Base-by-base conservation (phyloP, 2,329 filamentous ascomycete genomes). In the Lojkania enalia region DNA sequence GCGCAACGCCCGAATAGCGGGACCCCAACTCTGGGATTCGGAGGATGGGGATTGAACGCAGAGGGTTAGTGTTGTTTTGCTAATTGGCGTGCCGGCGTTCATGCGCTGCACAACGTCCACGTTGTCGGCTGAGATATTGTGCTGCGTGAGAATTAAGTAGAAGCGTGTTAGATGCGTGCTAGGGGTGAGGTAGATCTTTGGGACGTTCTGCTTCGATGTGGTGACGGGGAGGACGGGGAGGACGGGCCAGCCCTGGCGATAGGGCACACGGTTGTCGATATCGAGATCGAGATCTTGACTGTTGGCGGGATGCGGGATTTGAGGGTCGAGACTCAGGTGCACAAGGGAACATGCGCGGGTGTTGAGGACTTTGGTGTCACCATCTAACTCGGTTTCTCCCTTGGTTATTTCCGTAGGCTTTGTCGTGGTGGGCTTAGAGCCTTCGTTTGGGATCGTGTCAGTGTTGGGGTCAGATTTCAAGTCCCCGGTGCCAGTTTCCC, bases 241-340 rank as follows among this genome's bases (percentile, higher is more conserved):
- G 21, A 51, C 40, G 13, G 48, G 48, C 40, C 48, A 48, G 14
- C 48, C 48, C 9, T 44, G 44, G 25, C 48, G 48, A 23, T 51
- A 46, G 9, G 37, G 14, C 7, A 44, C 36, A n/a, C 44, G 44
- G 21, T 35, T 25, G 14, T 50, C 47, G 35, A 49, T 36, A 29
- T 46, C 39, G 7, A 41, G 27, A 9, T 11, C 20, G 29, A 41
- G 27, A 27, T 27, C 23, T n/a, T n/a, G n/a, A n/a, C n/a, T n/a
- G n/a, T n/a, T n/a, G n/a, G n/a, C n/a, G n/a, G n/a, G n/a, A n/a
- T n/a, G n/a, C n/a, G n/a, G n/a, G n/a, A n/a, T n/a, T n/a, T n/a
- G n/a, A n/a, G n/a, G n/a, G n/a, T n/a, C n/a, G n/a, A n/a, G n/a
- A n/a, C n/a, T n/a, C n/a, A n/a, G n/a, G n/a, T n/a, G n/a, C n/a